Evolutionary conservation across 1,284 basidiomycete species (phyloP).

Genomic region (Boletellus deceptivus): DNA sequence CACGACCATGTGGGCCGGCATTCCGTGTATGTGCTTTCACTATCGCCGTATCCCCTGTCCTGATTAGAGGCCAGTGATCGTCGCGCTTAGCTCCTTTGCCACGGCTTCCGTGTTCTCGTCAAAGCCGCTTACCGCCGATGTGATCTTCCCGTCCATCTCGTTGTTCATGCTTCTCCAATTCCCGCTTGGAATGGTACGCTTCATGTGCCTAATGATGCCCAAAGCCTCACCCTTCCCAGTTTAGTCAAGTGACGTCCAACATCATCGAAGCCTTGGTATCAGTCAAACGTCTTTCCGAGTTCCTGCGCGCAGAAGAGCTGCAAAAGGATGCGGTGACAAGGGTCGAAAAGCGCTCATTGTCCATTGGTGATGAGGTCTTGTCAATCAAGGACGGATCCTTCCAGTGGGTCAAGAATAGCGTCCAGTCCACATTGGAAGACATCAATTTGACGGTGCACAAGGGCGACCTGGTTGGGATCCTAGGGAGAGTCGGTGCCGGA

Average conservation of each 20-base stretch:
- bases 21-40: slow-evolving; percentile 54
- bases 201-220: too few relatives aligned
- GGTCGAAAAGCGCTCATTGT: slow-evolving; percentile 42
- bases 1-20: slow-evolving; percentile 62
- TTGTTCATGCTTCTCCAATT: slow-evolving; percentile 90
- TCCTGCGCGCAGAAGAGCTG: slow-evolving; percentile 79
- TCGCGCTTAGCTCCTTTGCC: slow-evolving; percentile 88
- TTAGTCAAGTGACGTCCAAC: slow-evolving; percentile 70
- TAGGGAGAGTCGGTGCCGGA: slow-evolving; percentile 91
- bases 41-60: slow-evolving; percentile 51
- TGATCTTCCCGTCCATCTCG: slow-evolving; percentile 94
- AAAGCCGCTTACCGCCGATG: slow-evolving; percentile 80
- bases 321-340: slow-evolving; percentile 70
- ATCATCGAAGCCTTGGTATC: slow-evolving; percentile 88
- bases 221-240: slow-evolving; percentile 53
- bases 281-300: slow-evolving; percentile 74
- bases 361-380: slow-evolving; percentile 67
- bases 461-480: slow-evolving; percentile 84
- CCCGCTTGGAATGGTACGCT: slow-evolving; percentile 78
- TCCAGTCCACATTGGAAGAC: slow-evolving; percentile 71
- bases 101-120: slow-evolving; percentile 71
- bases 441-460: slow-evolving; percentile 77
- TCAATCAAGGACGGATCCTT: slow-evolving; percentile 76
- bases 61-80: slow-evolving; percentile 51
- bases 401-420: slow-evolving; percentile 62